Percentiles rank a stretch among this genome's conserved stretches.
Conservation (phyloP, 805 yeast genomes). For the Yamadazyma endophytica region DNA sequence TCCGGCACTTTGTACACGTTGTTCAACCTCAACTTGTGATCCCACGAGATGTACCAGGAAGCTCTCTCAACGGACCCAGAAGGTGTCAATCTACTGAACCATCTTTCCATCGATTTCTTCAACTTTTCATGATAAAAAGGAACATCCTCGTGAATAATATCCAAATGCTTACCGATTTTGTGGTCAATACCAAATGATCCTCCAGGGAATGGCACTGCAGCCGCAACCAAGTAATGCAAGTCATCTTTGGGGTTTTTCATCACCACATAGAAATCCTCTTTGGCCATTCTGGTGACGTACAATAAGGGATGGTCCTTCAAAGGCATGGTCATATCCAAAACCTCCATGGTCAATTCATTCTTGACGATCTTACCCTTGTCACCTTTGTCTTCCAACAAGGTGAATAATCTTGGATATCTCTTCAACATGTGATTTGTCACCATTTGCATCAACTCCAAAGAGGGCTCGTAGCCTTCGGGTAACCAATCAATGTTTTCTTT, state of each 20-base stretch:
- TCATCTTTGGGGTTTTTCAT: constrained; percentile 51
- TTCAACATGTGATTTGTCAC: constrained; percentile 56
- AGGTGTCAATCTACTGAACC: constrained; percentile 62
- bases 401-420: constrained; percentile 63
- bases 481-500: constrained; percentile 61
- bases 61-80: constrained; percentile 69
- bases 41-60: constrained; percentile 74
- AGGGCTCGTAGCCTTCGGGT: constrained; percentile 60
- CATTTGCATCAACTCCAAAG: constrained; percentile 58
- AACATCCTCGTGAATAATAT: constrained; percentile 62
- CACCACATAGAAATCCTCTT: constrained; percentile 71
- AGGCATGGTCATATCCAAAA: constrained; percentile 56
- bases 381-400: constrained; percentile 34
- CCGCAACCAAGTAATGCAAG: constrained; percentile 61
- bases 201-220: constrained; percentile 78
- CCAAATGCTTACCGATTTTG: constrained; percentile 60
- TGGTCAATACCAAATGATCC: constrained; percentile 63
- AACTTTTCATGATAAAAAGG: constrained; percentile 67
- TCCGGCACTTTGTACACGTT: constrained; percentile 54
- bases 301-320: constrained; percentile 61
- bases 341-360: constrained; percentile 61
- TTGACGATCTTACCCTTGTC: constrained; percentile 48
- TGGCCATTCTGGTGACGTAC: constrained; percentile 64
- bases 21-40: constrained; percentile 54
- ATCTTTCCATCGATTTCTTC: constrained; percentile 67